phyloP scores from a whole-genome alignment of 2,329 filamentous ascomycete species.

The Pseudomassariella vexata region DNA sequence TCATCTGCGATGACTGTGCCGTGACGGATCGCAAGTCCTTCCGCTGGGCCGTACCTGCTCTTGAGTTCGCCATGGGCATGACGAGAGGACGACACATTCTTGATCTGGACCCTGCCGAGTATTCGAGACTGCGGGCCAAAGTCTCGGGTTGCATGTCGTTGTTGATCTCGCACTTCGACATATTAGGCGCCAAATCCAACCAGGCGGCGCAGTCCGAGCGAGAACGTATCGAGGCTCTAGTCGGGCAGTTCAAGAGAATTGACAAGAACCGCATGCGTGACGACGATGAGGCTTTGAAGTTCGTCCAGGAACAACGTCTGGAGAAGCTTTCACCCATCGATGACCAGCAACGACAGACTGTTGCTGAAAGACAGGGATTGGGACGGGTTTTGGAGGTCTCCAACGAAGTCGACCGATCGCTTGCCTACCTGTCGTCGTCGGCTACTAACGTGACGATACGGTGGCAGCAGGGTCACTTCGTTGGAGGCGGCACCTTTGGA shows the following conservation, averaged over 20 bases:
- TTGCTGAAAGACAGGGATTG: slow-evolving; percentile 79
- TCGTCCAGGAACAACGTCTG: slow-evolving; percentile 71
- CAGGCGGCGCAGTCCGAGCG: slow-evolving; percentile 92
- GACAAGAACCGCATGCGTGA: slow-evolving; percentile 69
- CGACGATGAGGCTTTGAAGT: slow-evolving; percentile 77
- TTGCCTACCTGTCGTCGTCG: slow-evolving; percentile 89
- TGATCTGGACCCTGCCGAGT: slow-evolving; percentile 84
- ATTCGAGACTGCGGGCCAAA: slow-evolving; percentile 73
- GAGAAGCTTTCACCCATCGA: slow-evolving; percentile 72
- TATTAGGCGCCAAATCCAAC: slow-evolving; percentile 93
- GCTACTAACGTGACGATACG: slow-evolving; percentile 92
- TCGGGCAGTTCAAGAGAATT: slow-evolving; percentile 69
- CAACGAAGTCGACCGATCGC: slow-evolving; percentile 90
- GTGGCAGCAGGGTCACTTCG: slow-evolving; percentile 98
- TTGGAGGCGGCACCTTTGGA: slow-evolving; percentile 94
- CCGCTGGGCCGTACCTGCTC: slow-evolving; percentile 89
- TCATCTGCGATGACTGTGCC: slow-evolving; percentile 95
- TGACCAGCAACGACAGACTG: slow-evolving; percentile 68
- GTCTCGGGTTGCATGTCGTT: slow-evolving; percentile 97
- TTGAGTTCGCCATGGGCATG: slow-evolving; percentile 97
- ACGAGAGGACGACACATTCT: slow-evolving; percentile 89
- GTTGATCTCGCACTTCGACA: slow-evolving; percentile 96
- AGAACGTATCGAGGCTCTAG: slow-evolving; percentile 75
- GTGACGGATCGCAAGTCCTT: slow-evolving; percentile 94
- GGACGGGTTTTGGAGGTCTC: slow-evolving; percentile 89